phyloP scores from a whole-genome alignment of 2,329 filamentous ascomycete genomes.

The Hypomyces rosellus region DNA sequence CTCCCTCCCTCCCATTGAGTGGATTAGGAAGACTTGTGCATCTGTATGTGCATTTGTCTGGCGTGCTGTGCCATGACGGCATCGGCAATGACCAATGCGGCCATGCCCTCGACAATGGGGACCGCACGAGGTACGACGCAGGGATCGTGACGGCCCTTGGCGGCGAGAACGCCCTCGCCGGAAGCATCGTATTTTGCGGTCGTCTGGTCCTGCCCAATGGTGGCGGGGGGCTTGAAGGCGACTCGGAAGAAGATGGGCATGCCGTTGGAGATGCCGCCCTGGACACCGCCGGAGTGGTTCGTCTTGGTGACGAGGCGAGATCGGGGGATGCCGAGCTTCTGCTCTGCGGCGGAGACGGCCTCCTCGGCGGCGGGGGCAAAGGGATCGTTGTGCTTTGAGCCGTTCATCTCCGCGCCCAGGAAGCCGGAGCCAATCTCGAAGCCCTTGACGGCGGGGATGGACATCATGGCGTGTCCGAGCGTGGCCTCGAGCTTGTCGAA shows the following conservation, averaged over 20 bases:
- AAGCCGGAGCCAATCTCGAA: slow-evolving; percentile 96
- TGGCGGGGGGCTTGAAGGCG: slow-evolving; percentile 91
- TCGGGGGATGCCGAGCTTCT: slow-evolving; percentile 38
- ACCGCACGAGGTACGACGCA: slow-evolving; percentile 86
- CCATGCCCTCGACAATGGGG: slow-evolving; percentile 88
- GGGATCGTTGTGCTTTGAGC: slow-evolving; percentile 84
- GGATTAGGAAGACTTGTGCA: slow-evolving; percentile 7
- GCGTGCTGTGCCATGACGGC: slow-evolving; percentile 76
- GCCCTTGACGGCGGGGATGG: slow-evolving; percentile 89
- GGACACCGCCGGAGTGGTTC: slow-evolving; percentile 91
- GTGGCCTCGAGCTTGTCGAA: slow-evolving; percentile 94
- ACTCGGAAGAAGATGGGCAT: slow-evolving; percentile 91
- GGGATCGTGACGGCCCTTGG: slow-evolving; percentile 91
- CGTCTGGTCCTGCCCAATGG: slow-evolving; percentile 84
- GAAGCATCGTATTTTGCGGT: slow-evolving; percentile 74
- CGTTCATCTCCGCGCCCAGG: slow-evolving; percentile 74
- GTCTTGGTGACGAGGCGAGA: slow-evolving; percentile 76
- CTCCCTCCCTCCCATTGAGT: neutral
- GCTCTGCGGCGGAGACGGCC: slow-evolving; percentile 37
- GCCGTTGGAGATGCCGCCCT: slow-evolving; percentile 92
- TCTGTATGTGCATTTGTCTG: slow-evolving; percentile 36
- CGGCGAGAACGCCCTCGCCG: slow-evolving; percentile 67
- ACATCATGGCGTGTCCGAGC: slow-evolving; percentile 90
- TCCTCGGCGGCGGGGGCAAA: slow-evolving; percentile 26
- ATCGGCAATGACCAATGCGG: slow-evolving; percentile 80